Evolutionary conservation across 768 basidiomycete species (phyloP).

Genomic region (Lactarius sp.): DNA sequence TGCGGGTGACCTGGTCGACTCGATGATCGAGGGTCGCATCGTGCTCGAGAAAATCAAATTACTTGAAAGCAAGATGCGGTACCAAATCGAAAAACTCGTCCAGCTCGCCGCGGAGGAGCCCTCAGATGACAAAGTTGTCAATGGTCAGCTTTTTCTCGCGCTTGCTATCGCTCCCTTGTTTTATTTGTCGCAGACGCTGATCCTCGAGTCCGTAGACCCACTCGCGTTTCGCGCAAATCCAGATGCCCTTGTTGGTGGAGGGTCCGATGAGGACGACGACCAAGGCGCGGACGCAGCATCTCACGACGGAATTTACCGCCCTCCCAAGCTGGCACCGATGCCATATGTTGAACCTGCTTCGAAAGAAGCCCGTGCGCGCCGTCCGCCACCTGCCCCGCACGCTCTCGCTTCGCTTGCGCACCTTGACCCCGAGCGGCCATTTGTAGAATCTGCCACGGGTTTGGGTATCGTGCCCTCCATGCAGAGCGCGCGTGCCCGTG

Average conservation of each 20-base stretch:
- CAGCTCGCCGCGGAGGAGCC: slow-evolving; percentile 61
- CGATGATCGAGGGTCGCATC: slow-evolving; percentile 72
- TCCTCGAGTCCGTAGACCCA: slow-evolving; percentile 53
- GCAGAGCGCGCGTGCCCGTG: slow-evolving; percentile 65
- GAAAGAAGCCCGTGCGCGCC: slow-evolving; percentile 44
- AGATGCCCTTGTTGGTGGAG: slow-evolving; percentile 53
- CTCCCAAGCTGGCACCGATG: slow-evolving; percentile 84
- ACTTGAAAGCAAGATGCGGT: slow-evolving; percentile 82
- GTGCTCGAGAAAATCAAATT: slow-evolving; percentile 85
- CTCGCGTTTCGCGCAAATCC: slow-evolving; percentile 92
- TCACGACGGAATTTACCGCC: slow-evolving; percentile 63
- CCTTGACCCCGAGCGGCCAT: slow-evolving; percentile 56
- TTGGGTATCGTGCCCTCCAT: slow-evolving; percentile 58
- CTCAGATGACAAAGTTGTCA: slow-evolving; percentile 39
- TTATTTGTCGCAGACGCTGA: not conserved
- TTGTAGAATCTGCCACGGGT: slow-evolving; percentile 67
- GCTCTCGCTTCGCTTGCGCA: slow-evolving; percentile 52
- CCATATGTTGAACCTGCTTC: slow-evolving; percentile 67
- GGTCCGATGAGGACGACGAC: slow-evolving; percentile 35
- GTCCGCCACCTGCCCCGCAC: slow-evolving; percentile 54
- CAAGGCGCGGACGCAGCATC: slow-evolving; percentile 27
- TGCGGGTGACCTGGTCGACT: slow-evolving; percentile 74
- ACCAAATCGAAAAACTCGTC: slow-evolving; percentile 95
- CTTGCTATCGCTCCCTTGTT: not conserved
- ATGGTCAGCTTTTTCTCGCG: slow-evolving; percentile 47